phyloP scores from a whole-genome alignment of 2,329 filamentous ascomycete species.

The Colletotrichum sublineola region DNA sequence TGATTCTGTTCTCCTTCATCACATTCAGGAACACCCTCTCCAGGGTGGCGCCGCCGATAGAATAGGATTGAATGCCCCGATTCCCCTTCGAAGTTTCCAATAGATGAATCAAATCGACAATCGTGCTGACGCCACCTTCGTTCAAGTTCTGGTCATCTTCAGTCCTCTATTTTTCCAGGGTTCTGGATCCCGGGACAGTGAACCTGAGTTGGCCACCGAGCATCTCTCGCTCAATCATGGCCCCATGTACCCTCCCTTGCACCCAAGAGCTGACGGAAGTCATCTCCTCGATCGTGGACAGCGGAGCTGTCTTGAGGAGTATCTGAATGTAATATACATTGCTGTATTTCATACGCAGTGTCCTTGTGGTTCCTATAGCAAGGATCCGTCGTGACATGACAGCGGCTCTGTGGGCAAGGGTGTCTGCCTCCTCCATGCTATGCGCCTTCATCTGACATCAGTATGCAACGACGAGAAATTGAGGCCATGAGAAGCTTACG shows the following conservation, averaged over 20 bases:
- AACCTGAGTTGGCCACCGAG: slow-evolving; percentile 75
- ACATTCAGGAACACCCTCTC: slow-evolving; percentile 79
- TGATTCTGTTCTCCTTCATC: slow-evolving; percentile 70
- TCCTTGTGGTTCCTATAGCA: slow-evolving; percentile 71
- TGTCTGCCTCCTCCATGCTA: slow-evolving; percentile 85
- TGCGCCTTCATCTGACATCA: slow-evolving; percentile 64
- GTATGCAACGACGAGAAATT: neutral
- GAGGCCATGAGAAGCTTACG: neutral
- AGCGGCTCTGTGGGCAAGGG: slow-evolving; percentile 67
- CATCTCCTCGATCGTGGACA: slow-evolving; percentile 69
- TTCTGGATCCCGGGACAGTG: neutral
- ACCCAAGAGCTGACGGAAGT: slow-evolving; percentile 69
- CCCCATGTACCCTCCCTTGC: slow-evolving; percentile 61
- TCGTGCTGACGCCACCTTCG: slow-evolving; percentile 48
- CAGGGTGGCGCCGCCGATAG: slow-evolving; percentile 76
- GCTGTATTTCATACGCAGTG: slow-evolving; percentile 70
- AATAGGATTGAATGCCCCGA: slow-evolving; percentile 52
- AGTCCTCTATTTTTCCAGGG: neutral
- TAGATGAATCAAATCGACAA: neutral
- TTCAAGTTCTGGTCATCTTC: slow-evolving; percentile 63
- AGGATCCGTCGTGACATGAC: slow-evolving; percentile 59
- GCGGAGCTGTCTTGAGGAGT: slow-evolving; percentile 69
- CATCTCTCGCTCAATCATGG: slow-evolving; percentile 67
- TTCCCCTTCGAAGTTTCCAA: neutral
- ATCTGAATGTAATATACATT: slow-evolving; percentile 74